These are phyloP conservation scores for Teunomyces gatunensis DNA, from an alignment of 805 yeast species.

Conservation along the genomic window DNA sequence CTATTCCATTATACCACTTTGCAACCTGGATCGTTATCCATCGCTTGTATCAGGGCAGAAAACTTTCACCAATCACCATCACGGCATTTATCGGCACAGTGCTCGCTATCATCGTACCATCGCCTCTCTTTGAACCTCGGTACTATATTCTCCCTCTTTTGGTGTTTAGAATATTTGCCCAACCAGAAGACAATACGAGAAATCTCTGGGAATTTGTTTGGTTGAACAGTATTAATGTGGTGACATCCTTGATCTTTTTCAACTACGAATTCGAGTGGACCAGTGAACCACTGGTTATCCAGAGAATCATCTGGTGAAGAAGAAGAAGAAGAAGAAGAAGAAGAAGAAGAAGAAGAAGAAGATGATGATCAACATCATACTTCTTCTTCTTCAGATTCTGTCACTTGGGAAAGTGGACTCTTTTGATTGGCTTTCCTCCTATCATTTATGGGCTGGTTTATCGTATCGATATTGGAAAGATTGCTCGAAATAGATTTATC, in stretches of 20 bases:
- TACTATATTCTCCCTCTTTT: conserved; percentile 82
- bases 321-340: too few relatives aligned
- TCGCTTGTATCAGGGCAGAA: conserved; percentile 10
- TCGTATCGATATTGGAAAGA: conserved; percentile 21
- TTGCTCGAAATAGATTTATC: conserved; percentile 33
- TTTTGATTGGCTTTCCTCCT: not conserved
- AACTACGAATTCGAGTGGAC: conserved; percentile 66
- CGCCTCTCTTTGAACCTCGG: conserved; percentile 92
- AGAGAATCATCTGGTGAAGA: conserved; percentile 84
- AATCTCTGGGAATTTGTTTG: conserved; percentile 57
- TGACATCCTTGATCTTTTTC: conserved; percentile 56
- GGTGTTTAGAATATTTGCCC: conserved; percentile 63
- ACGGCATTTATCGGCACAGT: conserved; percentile 53
- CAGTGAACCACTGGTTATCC: conserved; percentile 52
- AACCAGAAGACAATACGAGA: conserved; percentile 40
- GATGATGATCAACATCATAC: not conserved
- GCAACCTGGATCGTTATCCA: conserved; percentile 32
- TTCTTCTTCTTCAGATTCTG: conserved; percentile 2
- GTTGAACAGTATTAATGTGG: conserved; percentile 55
- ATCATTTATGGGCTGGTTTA: conserved; percentile 11
- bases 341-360: too few relatives aligned
- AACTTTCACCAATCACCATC: conserved; percentile 35
- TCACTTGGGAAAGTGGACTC: conserved; percentile 1
- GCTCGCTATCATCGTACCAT: conserved; percentile 67
- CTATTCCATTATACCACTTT: conserved; percentile 73